Conservation (phyloP, 306 rosid species). For the Mimosa bimucronata region DNA sequence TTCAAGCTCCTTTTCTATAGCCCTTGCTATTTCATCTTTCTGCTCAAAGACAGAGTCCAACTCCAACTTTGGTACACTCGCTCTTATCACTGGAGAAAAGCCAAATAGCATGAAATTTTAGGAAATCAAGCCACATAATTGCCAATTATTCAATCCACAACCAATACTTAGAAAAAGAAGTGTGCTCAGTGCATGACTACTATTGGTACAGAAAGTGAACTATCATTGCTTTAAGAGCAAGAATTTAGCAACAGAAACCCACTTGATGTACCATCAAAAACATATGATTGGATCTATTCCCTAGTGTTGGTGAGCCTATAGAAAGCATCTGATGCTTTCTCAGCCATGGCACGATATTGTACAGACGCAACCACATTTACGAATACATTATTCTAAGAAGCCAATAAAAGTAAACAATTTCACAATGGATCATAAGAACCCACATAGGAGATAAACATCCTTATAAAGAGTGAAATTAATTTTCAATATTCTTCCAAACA, state of each 20-base stretch:
- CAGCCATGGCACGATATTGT: slow-evolving; percentile 66
- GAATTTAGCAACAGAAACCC: slow-evolving; percentile 21
- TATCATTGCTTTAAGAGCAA: background rate
- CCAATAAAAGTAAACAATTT: slow-evolving; percentile 28
- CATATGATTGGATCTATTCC: slow-evolving; percentile 74
- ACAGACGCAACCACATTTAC: slow-evolving; percentile 72
- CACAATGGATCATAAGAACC: slow-evolving; percentile 23
- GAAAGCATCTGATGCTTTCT: slow-evolving; percentile 70
- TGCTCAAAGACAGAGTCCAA: slow-evolving; percentile 73
- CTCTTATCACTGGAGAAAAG: slow-evolving; percentile 62
- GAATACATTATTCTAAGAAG: slow-evolving; percentile 67
- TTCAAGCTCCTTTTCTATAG: slow-evolving; percentile 71
- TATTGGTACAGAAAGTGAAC: background rate
- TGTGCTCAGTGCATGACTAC: background rate
- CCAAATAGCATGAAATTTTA: slow-evolving; percentile 25
- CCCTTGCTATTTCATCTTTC: slow-evolving; percentile 67
- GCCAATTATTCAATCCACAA: slow-evolving; percentile 24
- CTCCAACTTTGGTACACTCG: slow-evolving; percentile 70
- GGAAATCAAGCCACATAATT: slow-evolving; percentile 9
- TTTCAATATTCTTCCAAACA: slow-evolving; percentile 4
- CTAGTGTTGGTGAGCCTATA: slow-evolving; percentile 69
- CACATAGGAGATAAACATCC: slow-evolving; percentile 16
- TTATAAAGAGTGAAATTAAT: background rate
- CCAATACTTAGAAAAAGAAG: slow-evolving; percentile 9
- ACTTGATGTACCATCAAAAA: slow-evolving; percentile 61